phyloP scores from a whole-genome alignment of 1,284 basidiomycete species.

The Cutaneotrichosporon cyanovorans region DNA sequence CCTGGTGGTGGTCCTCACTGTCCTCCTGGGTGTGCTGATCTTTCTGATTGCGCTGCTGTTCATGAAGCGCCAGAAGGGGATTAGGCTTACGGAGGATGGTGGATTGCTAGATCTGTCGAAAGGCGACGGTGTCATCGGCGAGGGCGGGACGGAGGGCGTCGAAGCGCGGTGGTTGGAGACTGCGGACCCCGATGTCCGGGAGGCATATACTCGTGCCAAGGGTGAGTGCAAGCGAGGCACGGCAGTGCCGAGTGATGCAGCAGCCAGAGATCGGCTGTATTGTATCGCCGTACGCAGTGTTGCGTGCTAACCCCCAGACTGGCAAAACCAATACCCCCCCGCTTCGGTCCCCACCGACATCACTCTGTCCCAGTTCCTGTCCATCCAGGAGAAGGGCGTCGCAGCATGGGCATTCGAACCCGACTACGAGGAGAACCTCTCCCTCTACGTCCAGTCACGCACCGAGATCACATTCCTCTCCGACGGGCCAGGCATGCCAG shows the following conservation, averaged over 20 bases:
- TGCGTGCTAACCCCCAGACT: slow-evolving; percentile 53
- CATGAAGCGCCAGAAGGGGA: slow-evolving; percentile 69
- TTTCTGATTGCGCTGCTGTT: slow-evolving; percentile 82
- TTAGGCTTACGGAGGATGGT: slow-evolving; percentile 74
- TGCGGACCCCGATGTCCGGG: slow-evolving; percentile 59
- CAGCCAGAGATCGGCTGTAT: too few species aligned
- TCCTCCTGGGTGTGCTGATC: slow-evolving; percentile 82
- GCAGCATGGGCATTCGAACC: slow-evolving; percentile 97
- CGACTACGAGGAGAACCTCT: slow-evolving; percentile 86
- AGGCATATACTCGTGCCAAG: slow-evolving; percentile 78
- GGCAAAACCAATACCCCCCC: slow-evolving; percentile 81
- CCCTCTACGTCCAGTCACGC: slow-evolving; percentile 80
- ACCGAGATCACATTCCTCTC: slow-evolving; percentile 94
- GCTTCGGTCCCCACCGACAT: slow-evolving; percentile 91
- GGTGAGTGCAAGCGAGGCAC: slow-evolving; percentile 51
- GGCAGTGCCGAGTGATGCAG: too few species aligned
- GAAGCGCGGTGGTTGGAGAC: slow-evolving; percentile 90
- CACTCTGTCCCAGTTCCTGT: slow-evolving; percentile 90
- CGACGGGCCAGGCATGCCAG: slow-evolving; percentile 69
- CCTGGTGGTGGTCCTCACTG: slow-evolving; percentile 82
- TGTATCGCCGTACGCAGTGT: too few species aligned
- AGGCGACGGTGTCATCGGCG: slow-evolving; percentile 78
- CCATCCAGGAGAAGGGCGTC: slow-evolving; percentile 95
- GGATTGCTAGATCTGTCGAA: slow-evolving; percentile 89
- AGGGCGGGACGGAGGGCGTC: slow-evolving; percentile 83